phyloP scores from a whole-genome alignment of 164 flowering plant species.

The Vitis rotundifolia region DNA sequence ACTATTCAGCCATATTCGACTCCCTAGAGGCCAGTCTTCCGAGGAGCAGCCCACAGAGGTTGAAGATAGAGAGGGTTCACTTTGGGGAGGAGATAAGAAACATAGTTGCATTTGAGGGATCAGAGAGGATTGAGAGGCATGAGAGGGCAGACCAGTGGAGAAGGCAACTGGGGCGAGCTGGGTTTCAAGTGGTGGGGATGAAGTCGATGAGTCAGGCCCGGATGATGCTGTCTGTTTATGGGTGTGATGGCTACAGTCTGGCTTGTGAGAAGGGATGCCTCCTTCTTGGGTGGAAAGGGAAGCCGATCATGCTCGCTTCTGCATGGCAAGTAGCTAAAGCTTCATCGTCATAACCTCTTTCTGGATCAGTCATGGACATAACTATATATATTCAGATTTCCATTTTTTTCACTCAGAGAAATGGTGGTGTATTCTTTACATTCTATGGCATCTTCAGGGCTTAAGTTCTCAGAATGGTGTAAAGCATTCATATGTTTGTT shows the following conservation, averaged over 20 bases:
- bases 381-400: too few relatives aligned
- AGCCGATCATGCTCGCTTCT: conserved; percentile 61
- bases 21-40: conserved; percentile 60
- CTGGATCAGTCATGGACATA: background rate
- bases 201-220: conserved; percentile 43
- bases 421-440: too few relatives aligned
- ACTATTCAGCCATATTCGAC: conserved; percentile 64
- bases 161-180: conserved; percentile 53
- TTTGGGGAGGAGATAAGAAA: conserved; percentile 56
- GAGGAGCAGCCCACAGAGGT: conserved; percentile 38
- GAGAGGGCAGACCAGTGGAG: conserved; percentile 68
- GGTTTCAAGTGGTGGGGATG: conserved; percentile 47
- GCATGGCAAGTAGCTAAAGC: conserved; percentile 47
- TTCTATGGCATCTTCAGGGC: too few relatives aligned
- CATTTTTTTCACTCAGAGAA: too few relatives aligned
- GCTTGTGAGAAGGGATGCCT: conserved; percentile 55
- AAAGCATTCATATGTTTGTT: too few relatives aligned
- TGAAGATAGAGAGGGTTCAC: conserved; percentile 48
- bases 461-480: too few relatives aligned
- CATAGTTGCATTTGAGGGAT: conserved; percentile 52
- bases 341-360: background rate
- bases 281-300: conserved; percentile 69
- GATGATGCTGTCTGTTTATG: conserved; percentile 52
- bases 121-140: conserved; percentile 56
- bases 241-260: conserved; percentile 59